Conservation (phyloP, 2,329 filamentous ascomycete genomes). For the Ceratocystis lukuohia region DNA sequence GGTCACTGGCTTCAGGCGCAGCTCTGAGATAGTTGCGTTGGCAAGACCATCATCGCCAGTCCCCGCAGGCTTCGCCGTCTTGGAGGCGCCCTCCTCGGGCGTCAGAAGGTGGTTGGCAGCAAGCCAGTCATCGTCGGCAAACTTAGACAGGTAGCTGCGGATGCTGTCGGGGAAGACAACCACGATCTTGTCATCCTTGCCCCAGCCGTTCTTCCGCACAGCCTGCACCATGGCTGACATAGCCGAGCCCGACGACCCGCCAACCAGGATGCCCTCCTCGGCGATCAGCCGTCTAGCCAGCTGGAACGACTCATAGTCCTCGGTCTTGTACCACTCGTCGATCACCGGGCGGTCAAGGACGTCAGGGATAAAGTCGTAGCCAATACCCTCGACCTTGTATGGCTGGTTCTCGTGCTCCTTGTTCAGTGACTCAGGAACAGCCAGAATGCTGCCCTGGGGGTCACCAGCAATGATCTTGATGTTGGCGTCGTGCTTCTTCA, state of each 20-base stretch:
- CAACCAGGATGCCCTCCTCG: slow-evolving; percentile 86
- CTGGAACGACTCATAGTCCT: slow-evolving; percentile 79
- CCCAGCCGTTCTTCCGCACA: slow-evolving; percentile 60
- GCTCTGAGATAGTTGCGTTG: slow-evolving; percentile 63
- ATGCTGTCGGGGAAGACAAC: slow-evolving; percentile 92
- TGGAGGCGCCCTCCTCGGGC: slow-evolving; percentile 26
- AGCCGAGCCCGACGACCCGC: slow-evolving; percentile 85
- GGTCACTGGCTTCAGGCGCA: slow-evolving; percentile 86
- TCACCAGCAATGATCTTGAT: slow-evolving; percentile 89
- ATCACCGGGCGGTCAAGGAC: slow-evolving; percentile 70
- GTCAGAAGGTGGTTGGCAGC: slow-evolving; percentile 81
- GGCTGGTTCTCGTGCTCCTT: slow-evolving; percentile 64
- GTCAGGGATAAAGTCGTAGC: slow-evolving; percentile 95
- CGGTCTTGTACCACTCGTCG: slow-evolving; percentile 97
- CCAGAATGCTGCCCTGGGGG: slow-evolving; percentile 81
- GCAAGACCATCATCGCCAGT: slow-evolving; percentile 47
- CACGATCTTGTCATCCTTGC: slow-evolving; percentile 75
- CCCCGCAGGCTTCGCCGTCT: neutral
- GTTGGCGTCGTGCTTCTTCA: slow-evolving; percentile 73
- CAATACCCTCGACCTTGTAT: slow-evolving; percentile 98
- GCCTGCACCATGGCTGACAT: slow-evolving; percentile 70
- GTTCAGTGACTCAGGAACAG: slow-evolving; percentile 68
- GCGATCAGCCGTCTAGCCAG: slow-evolving; percentile 82
- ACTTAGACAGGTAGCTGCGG: slow-evolving; percentile 93
- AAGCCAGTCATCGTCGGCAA: slow-evolving; percentile 97